Evolutionary conservation across 495 filamentous ascomycete species (phyloP), one percentile per base, ranked within the genome.

Genomic region (Sordaria brevicollis): DNA sequence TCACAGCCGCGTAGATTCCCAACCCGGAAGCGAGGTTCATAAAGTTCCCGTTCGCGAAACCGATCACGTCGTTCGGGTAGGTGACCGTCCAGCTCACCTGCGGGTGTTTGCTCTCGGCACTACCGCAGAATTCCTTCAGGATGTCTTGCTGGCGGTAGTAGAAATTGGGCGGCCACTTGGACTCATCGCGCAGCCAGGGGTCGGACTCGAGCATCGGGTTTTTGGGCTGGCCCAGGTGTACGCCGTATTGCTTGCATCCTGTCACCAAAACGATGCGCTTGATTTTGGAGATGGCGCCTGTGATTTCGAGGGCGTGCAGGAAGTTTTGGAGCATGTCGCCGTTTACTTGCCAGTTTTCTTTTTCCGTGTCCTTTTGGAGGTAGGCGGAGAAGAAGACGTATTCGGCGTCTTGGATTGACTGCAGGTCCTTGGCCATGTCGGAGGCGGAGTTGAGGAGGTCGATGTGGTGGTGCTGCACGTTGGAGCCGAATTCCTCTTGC

Each of bases 181-280:
- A 65, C 25, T 69, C 65, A 21, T 70, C 69, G 0, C 49, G 34
- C 37, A 75, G 70, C 75, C 73, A 75, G 37, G 73, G 71, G 69
- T 86, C 84, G 13, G 77, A 75, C 74, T 86, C 85, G 35, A 75
- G 69, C 76, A 86, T 77, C 1, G 86, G 82, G 72, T 80, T 79
- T 73, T 86, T 79, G n/a, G 83, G 80, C 68, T 81, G 79, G n/a
- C 85, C 85, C 2, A 85, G 78, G 73, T 87, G 82, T 2, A 87
- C 84, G 34, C 87, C 84, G 72, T 89, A 89, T 65, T 88, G 83
- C 72, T 87, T 88, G 17, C 79, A 76, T 2, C 86, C 85, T 10
- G 82, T 84, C 2, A 86, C 84, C 35, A 88, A 79, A 54, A 88
- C 75, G 66, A 88, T 79, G 43, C 82, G 81, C 72, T 86, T 85